Percentiles rank a stretch among this genome's conserved stretches.
Conservation (phyloP, 2,329 filamentous ascomycete genomes). For the Penicillium expansum region DNA sequence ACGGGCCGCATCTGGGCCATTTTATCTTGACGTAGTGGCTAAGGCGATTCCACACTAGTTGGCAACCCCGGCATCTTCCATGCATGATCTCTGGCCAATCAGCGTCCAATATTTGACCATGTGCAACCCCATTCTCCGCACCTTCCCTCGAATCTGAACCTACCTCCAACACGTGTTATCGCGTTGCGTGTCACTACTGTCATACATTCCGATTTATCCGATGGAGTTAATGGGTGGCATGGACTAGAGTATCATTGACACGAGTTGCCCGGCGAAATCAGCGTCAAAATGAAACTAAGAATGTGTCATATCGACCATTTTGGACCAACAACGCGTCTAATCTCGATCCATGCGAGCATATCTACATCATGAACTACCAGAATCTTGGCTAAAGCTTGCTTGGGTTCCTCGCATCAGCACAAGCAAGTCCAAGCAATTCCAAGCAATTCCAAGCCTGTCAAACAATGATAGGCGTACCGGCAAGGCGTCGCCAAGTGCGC, state of each 20-base stretch:
- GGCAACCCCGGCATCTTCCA: not conserved
- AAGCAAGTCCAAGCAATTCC: not conserved
- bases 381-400: constrained; percentile 13
- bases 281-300: not conserved
- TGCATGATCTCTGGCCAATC: constrained; percentile 9
- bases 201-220: not conserved
- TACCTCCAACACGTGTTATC: constrained; percentile 3
- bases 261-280: not conserved
- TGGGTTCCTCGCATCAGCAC: not conserved
- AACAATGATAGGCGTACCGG: not conserved
- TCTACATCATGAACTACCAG: not conserved
- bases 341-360: not conserved
- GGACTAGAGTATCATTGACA: not conserved
- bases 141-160: constrained; percentile 1
- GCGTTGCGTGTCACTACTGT: not conserved
- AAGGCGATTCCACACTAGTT: not conserved
- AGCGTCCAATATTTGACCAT: constrained; percentile 8
- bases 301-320: not conserved
- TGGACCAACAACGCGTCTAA: not conserved
- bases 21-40: constrained; percentile 7
- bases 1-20: constrained; percentile 3
- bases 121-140: constrained; percentile 13
- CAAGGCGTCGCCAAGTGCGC: constrained; percentile 10
- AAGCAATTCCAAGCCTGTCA: not conserved
- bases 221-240: not conserved